Base-by-base conservation (phyloP, 495 filamentous ascomycete genomes). In the Cercophora scortea region DNA sequence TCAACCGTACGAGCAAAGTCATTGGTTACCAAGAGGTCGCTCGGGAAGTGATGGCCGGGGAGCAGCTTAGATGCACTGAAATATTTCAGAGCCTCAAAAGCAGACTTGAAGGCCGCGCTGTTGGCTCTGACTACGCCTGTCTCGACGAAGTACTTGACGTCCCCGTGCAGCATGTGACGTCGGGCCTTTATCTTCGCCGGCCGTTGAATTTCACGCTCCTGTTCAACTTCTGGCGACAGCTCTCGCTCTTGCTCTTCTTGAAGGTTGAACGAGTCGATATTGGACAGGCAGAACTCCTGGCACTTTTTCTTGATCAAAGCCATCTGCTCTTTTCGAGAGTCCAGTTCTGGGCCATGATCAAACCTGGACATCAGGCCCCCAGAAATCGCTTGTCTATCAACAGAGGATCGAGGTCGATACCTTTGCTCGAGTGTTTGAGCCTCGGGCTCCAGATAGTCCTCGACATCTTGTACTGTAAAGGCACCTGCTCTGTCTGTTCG, bases 181-280 rank as follows among this genome's bases (percentile, higher is more conserved):
- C 47, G 55, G 0, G 84, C 70, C 8, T 52, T 13, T 10, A 61
- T 63, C 1, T 54, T 16, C 2, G 59, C 57, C 4, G 85, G 80
- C 3, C 68, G 59, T 53, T 85, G 59, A 1, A 81, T 57, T 35
- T 88, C 65, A 11, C 68, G 63, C 52, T 89, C 81, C 40, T 71
- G 66, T 55, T 88, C 78, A 25, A 79, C 70, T 53, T 89, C 84
- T 2, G 79, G 80, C 0, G 78, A 73, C 0, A 88, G 69, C 55
- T 90, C 83, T 0, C 85, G 73, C 60, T 89, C 86, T 47, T 87
- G 84, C 56, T 88, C 85, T 60, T 90, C 84, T 12, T 84, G 71
- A 3, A 87, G 66, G 34, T 38, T 46, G 0, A 33, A 32, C 9
- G 50, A 49, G 11, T 15, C 7, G 19, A 16, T 17, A 5, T 33